Evolutionary conservation across 2,329 filamentous ascomycete species (phyloP), one percentile per base, ranked within the genome.

Genomic region (Stagonosporopsis vannaccii): DNA sequence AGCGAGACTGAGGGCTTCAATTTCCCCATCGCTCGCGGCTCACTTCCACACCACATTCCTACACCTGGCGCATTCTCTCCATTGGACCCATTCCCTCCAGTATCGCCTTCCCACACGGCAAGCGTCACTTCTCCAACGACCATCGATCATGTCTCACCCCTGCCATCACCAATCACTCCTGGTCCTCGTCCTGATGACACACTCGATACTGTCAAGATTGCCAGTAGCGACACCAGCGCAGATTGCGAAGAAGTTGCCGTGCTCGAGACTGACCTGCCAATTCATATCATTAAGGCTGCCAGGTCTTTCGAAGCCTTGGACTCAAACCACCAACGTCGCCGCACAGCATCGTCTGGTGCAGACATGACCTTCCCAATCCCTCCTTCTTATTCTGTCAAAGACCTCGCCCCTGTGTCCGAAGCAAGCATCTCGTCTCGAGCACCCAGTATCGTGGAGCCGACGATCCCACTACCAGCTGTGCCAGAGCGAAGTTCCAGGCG

Each of bases 131-230:
- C 72, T 2, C 71, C 70, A 19, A 72, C 68, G 3, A 75, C 70
- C 1, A 69, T 64, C 7, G 67, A 63, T 19, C 71, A 71, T 41
- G 58, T 67, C 1, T 74, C 72, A 1, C 71, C 67, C 28, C 59
- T 75, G 1, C 72, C 75, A 12, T 76, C 73, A 0, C 75, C 74
- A 0, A 54, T 74, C n/a, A 76, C 75, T 0, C 75, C 75, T 4
- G 68, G 70, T 11, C 61, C 65, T 23, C 67, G 67, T 17, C 46
- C 60, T 4, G 67, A 63, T 7, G 71, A 73, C 28, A 52, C 48
- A 13, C 72, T 71, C 25, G 57, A 75, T 9, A 51, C 61, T 11
- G 72, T 76, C 28, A 75, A 75, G 52, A 74, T 76, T 12, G 74
- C 73, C 7, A 68, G 63, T 48, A 77, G 75, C 51, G 74, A 75